Evolutionary conservation across 352 stramenopile genomes (phyloP).

Genomic region (Pythium utonaiense): DNA sequence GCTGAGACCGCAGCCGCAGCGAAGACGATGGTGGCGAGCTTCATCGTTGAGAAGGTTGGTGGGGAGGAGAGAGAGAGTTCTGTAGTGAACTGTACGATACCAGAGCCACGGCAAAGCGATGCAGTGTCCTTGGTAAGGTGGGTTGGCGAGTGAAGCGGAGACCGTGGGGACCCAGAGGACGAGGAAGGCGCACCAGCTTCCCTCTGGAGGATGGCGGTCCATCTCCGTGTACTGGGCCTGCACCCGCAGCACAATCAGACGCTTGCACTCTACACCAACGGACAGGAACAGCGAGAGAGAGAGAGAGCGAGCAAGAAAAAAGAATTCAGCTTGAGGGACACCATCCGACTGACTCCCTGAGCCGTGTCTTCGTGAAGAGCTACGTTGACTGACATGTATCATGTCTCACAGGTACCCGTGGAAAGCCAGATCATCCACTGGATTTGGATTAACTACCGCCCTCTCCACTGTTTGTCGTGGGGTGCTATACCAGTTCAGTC

Average conservation of each 20-base stretch:
- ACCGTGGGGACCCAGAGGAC: neutral
- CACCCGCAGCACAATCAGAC: neutral
- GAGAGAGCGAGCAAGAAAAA: neutral
- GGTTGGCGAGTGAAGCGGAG: neutral
- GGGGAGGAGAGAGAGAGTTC: neutral
- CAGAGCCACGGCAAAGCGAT: neutral
- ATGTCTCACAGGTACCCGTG: neutral
- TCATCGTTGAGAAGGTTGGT: neutral
- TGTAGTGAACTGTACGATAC: neutral
- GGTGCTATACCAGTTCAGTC: too few relatives aligned
- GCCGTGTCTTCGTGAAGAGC: neutral
- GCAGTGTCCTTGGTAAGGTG: neutral
- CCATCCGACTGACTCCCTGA: too few relatives aligned
- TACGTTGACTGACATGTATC: neutral
- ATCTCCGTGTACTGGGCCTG: neutral
- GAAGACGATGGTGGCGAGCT: constrained; percentile 6
- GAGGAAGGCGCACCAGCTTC: neutral
- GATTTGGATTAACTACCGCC: too few relatives aligned
- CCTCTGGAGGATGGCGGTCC: neutral
- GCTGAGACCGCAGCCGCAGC: constrained; percentile 1
- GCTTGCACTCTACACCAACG: neutral
- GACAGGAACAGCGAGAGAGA: neutral
- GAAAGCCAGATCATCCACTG: neutral
- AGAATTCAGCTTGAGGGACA: neutral
- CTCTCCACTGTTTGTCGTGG: too few relatives aligned